A percentile compares a stretch with the other conserved stretches of the same genome.
Evolutionary conservation across 164 flowering plant species (phyloP).

Genomic region (Santalum album): DNA sequence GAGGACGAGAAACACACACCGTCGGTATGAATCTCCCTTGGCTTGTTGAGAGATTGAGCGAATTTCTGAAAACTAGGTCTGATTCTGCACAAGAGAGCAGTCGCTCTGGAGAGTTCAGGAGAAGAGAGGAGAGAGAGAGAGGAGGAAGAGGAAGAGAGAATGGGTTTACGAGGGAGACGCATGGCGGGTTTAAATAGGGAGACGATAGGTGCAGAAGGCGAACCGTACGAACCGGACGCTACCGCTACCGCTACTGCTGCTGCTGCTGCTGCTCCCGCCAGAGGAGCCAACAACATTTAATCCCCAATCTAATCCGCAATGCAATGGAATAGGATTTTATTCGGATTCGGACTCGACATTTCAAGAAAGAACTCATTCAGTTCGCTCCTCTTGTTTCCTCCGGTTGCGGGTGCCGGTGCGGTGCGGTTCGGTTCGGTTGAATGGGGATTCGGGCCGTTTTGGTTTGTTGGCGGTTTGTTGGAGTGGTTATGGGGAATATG

Average conservation of each 20-base stretch:
- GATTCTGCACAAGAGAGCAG: constrained; percentile 5
- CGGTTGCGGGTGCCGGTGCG: no score
- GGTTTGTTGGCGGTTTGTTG: no score
- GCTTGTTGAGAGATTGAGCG: not conserved
- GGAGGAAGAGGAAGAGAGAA: constrained; percentile 15
- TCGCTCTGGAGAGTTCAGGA: constrained; percentile 1
- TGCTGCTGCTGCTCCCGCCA: constrained; percentile 1
- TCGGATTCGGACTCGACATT: not conserved
- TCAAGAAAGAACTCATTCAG: not conserved
- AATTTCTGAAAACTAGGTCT: not conserved
- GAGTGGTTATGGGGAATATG: no score
- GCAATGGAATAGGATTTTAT: not conserved
- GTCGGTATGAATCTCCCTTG: not conserved
- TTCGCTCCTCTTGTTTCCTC: no score
- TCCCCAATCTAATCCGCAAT: no score
- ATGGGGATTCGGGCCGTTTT: no score
- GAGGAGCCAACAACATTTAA: not conserved
- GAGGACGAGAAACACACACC: not conserved
- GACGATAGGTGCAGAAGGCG: not conserved
- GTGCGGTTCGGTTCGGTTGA: no score
- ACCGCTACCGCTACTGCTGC: constrained; percentile 5
- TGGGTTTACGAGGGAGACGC: constrained; percentile 38
- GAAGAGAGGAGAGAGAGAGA: constrained; percentile 11
- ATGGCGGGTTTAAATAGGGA: constrained; percentile 36
- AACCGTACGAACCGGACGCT: constrained; percentile 5